These are phyloP conservation scores for Hypoxylon lenormandii DNA, from an alignment of 495 filamentous ascomycete genomes.

Conservation along the genomic window DNA sequence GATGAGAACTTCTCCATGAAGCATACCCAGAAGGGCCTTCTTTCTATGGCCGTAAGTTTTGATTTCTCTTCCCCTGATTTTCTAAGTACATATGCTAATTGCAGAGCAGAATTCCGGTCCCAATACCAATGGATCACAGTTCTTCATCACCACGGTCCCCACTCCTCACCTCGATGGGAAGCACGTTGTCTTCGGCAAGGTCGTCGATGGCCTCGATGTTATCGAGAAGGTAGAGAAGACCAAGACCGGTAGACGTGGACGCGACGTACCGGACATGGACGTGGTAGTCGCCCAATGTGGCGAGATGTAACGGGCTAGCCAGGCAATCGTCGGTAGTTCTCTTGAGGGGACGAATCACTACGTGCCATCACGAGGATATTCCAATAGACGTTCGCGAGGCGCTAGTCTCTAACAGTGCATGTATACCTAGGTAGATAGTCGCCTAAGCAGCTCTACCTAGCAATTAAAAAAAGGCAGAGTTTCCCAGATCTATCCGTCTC, in stretches of 20 bases:
- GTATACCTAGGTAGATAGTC: too few species aligned
- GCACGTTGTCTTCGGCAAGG: constrained; percentile 94
- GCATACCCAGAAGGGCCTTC: constrained; percentile 80
- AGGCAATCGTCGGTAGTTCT: not conserved
- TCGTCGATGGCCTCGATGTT: constrained; percentile 89
- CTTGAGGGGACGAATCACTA: not conserved
- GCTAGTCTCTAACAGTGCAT: too few species aligned
- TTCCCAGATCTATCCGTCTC: too few species aligned
- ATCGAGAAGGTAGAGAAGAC: constrained; percentile 91
- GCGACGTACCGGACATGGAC: constrained; percentile 86
- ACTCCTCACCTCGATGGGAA: constrained; percentile 92
- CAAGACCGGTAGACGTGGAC: constrained; percentile 74
- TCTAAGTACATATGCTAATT: constrained; percentile 12
- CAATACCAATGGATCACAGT: constrained; percentile 94
- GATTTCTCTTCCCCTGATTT: not conserved
- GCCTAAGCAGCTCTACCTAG: too few species aligned
- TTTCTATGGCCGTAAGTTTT: constrained; percentile 87
- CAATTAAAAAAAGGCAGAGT: too few species aligned
- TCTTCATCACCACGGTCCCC: constrained; percentile 91
- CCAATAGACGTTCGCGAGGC: too few species aligned
- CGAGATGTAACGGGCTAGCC: constrained; percentile 72
- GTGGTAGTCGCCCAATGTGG: constrained; percentile 88
- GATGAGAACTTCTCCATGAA: constrained; percentile 90
- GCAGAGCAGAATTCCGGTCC: constrained; percentile 81
- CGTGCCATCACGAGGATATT: not conserved